phyloP scores from a whole-genome alignment of 2,329 filamentous ascomycete species.

The Monosporascus sp. region DNA sequence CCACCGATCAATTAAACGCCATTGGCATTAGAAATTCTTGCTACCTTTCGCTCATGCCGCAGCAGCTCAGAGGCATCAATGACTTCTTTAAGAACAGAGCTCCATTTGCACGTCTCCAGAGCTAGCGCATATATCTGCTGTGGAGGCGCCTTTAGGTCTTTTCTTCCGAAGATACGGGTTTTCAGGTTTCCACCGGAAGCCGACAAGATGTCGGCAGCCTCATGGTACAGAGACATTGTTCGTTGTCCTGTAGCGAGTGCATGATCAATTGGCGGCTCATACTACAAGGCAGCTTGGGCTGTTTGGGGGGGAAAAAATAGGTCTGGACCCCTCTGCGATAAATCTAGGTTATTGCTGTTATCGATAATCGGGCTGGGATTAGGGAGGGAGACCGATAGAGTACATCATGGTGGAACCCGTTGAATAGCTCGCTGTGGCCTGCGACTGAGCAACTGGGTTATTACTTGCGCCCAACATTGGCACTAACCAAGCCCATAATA shows the following conservation, averaged over 20 bases:
- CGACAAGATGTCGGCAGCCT: conserved; percentile 72
- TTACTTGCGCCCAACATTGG: no score
- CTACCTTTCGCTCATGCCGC: conserved; percentile 76
- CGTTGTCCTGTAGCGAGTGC: conserved; percentile 1
- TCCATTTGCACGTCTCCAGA: conserved; percentile 88
- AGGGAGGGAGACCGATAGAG: no score
- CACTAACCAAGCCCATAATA: no score
- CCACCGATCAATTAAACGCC: conserved; percentile 20
- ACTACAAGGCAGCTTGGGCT: no score
- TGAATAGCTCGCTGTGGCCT: no score
- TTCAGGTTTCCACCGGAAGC: conserved; percentile 79
- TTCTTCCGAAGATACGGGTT: conserved; percentile 73
- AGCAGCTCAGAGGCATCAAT: conserved; percentile 75
- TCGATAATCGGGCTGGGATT: no score
- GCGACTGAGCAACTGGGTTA: no score
- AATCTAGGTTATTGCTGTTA: no score
- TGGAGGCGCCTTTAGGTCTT: conserved; percentile 68
- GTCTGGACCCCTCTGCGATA: no score
- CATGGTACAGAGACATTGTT: conserved; percentile 89
- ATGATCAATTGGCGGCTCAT: conserved; percentile 8
- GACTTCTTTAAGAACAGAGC: conserved; percentile 78
- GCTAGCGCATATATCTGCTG: conserved; percentile 84
- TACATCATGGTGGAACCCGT: no score
- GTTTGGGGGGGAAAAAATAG: no score
- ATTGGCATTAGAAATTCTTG: not conserved